Base-by-base conservation (phyloP, 805 yeast species). In the Kodamaea nitidulidarum region DNA sequence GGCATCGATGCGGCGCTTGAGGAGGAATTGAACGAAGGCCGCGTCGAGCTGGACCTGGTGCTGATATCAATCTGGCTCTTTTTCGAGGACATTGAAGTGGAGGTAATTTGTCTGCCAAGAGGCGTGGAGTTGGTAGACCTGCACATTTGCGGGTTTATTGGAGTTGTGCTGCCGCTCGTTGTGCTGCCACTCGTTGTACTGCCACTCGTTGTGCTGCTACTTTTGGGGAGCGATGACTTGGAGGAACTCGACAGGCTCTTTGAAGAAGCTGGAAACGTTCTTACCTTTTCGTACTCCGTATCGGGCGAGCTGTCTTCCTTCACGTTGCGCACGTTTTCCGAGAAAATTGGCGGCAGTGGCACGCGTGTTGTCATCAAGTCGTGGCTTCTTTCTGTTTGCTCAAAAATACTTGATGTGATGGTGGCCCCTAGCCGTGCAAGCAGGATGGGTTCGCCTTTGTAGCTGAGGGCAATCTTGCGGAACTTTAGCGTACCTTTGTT, bases 401-500 rank as follows among this genome's bases (percentile, higher is more conserved):
- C 49, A 40, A 47, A 54, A 7, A 51, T 22, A 39, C 51, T 61
- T 7, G 65, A 50, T 2, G 53, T 52, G 6, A 65, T 52, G 1
- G 61, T 60, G 30, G 54, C 46, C 1, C 73, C 73, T 4, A 66
- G 20, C 37, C 69, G 49, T 1, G 68, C 69, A 16, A 48, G 7
- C n/a, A 20, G 15, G 25, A 18, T 9, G 12, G 40, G 42, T n/a
- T 50, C 52, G 35, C 41, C 45, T 25, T 53, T 49, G 7, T 48
- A 39, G 15, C 46, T 39, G 3, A 67, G 44, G 12, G 41, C 38
- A 7, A 80, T 59, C 47, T 73, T 73, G 15, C 70, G 60, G 51
- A 81, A 84, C 16, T 57, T 66, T 35, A 67, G 60, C 0, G 76
- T 68, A 7, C 62, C 47, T 0, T 66, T 60, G 56, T 84, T 88